A percentile compares a stretch with the other conserved stretches of the same genome.
Conservation (phyloP, 768 basidiomycete genomes). For the Serpula lacrymans region DNA sequence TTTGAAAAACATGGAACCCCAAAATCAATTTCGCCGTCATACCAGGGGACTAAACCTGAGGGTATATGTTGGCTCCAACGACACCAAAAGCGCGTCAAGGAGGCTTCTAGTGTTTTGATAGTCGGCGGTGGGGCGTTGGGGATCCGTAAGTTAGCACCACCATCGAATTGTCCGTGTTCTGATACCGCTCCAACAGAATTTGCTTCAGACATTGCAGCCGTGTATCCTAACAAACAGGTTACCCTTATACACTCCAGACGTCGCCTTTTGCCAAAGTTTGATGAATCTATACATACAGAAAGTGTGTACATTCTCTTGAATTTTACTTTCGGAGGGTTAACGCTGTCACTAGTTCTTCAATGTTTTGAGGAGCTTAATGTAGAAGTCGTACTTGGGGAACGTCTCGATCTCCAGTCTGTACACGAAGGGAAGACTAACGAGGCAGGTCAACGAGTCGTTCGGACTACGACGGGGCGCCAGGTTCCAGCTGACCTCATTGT, state of each 20-base stretch:
- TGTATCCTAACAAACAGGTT: conserved; percentile 49
- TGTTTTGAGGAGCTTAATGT: conserved; percentile 43
- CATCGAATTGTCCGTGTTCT: background rate
- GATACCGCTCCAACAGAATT: conserved; percentile 41
- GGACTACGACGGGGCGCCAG: conserved; percentile 46
- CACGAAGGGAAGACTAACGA: conserved; percentile 7
- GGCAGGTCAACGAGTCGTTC: conserved; percentile 27
- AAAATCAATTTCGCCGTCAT: conserved; percentile 10
- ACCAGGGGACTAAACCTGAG: conserved; percentile 44
- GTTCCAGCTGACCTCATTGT: conserved; percentile 54
- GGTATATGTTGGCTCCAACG: conserved; percentile 48
- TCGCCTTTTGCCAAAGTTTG: conserved; percentile 53
- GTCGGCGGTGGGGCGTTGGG: conserved; percentile 75
- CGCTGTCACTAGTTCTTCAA: conserved; percentile 28
- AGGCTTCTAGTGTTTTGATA: conserved; percentile 51
- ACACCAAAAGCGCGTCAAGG: conserved; percentile 47
- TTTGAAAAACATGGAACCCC: background rate
- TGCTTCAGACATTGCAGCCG: conserved; percentile 56
- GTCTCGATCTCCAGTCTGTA: conserved; percentile 43
- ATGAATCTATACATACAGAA: conserved; percentile 48
- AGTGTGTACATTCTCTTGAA: conserved; percentile 28
- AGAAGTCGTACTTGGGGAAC: conserved; percentile 49
- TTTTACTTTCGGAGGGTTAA: background rate
- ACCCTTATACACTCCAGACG: conserved; percentile 59
- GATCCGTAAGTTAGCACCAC: conserved; percentile 47